Evolutionary conservation across 495 filamentous ascomycete species (phyloP).

Genomic region (Tuber magnatum): DNA sequence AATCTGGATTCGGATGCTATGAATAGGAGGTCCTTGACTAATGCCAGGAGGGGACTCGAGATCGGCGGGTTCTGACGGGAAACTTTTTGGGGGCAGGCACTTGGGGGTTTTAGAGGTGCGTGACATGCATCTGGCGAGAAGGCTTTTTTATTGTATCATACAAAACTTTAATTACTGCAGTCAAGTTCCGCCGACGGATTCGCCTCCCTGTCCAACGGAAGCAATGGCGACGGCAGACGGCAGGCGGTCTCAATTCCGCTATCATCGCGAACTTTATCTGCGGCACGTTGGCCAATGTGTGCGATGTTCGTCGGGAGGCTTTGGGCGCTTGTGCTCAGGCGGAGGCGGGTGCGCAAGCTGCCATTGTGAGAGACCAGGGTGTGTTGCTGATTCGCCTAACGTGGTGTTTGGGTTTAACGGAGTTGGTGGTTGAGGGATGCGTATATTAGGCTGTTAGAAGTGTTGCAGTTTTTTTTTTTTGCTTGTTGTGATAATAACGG

Average conservation of each 20-base stretch:
- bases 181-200: slow-evolving; percentile 43
- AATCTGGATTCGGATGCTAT: not conserved
- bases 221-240: slow-evolving; percentile 44
- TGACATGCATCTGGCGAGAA: not conserved
- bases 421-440: not conserved
- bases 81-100: slow-evolving; percentile 45
- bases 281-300: slow-evolving; percentile 50
- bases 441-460: slow-evolving; percentile 1
- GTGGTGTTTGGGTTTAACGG: slow-evolving; percentile 24
- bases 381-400: slow-evolving; percentile 54
- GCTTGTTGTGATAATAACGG: too few species aligned
- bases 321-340: slow-evolving; percentile 48
- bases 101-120: slow-evolving; percentile 47
- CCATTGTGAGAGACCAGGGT: slow-evolving; percentile 42
- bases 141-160: not conserved
- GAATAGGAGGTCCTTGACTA: not conserved
- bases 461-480: too few species aligned
- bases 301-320: slow-evolving; percentile 48
- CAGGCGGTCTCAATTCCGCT: slow-evolving; percentile 52
- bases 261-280: slow-evolving; percentile 62
- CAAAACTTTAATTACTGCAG: not conserved
- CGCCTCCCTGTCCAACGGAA: slow-evolving; percentile 48
- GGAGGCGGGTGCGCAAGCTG: slow-evolving; percentile 43
- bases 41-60: not conserved
- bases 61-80: not conserved